Evolutionary conservation across 371 early-diverging fungal species (phyloP), one percentile per base, ranked within the genome.

Genomic region (Nosema bombycis): DNA sequence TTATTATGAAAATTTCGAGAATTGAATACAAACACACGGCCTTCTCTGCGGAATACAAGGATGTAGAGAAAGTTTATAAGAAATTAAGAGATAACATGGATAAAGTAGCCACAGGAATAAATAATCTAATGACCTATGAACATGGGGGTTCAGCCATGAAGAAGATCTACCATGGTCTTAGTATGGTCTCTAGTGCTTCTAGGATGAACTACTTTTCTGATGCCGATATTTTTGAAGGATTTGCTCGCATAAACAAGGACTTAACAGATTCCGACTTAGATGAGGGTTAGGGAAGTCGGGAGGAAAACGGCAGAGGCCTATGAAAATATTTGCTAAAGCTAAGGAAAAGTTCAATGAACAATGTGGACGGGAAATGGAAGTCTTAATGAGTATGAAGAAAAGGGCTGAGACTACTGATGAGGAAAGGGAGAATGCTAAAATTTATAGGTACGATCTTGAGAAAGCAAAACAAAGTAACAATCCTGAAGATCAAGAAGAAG

Each of bases 391-490:
- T 23, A 14, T 80, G 18, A 80, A 80, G 66, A 70, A 77, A 2
- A 55, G 67, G 37, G 29, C 73, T 24, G 58, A 73, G 21, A 60
- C n/a, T 18, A 84, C 83, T 72, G 82, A 84, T 61, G 73, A 76
- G 26, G 70, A 66, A 33, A 71, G 86, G 57, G 73, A 79, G 18
- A 71, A 78, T 63, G 61, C 78, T 12, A 74, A 78, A 46, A 78
- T 83, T 46, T 77, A 74, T n/a, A 55, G 84, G 21, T 84, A 83
- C 57, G 83, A 80, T 72, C 61, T 83, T 23, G 83, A 83, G 30
- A 73, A 58, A 23, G 18, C 63, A 2, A 46, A 71, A 21, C 30
- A 73, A 37, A 73, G 70, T 37, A 77, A 73, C 21, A 37, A 46
- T 18, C 34, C 58, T 21, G 70, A 78, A 6, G 29, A 66, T 18